Conservation (phyloP, 2,329 filamentous ascomycete genomes). For the Talaromyces sp. region DNA sequence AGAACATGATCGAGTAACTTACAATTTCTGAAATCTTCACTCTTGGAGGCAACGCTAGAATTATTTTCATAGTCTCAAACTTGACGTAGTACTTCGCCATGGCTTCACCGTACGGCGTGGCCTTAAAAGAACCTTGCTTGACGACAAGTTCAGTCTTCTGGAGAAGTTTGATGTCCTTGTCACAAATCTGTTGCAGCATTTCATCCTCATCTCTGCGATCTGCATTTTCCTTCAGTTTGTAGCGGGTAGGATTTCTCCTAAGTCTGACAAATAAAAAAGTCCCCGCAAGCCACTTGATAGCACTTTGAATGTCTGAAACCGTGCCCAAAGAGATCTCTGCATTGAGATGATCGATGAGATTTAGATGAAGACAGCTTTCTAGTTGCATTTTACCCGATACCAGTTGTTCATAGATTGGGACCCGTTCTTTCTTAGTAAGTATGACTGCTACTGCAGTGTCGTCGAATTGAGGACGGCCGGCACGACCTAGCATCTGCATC, state of each 20-base stretch:
- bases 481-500: constrained; percentile 87
- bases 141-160: constrained; percentile 59
- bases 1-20: constrained; percentile 32
- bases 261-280: constrained; percentile 78
- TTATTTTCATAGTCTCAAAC: constrained; percentile 72
- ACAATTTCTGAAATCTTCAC: constrained; percentile 67
- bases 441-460: constrained; percentile 73
- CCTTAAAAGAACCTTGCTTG: constrained; percentile 49
- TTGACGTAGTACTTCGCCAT: constrained; percentile 82
- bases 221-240: constrained; percentile 59
- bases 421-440: constrained; percentile 66
- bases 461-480: constrained; percentile 80
- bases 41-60: constrained; percentile 61
- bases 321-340: constrained; percentile 77
- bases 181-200: constrained; percentile 67
- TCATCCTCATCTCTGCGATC: constrained; percentile 56
- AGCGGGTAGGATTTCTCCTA: constrained; percentile 66
- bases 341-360: constrained; percentile 79
- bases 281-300: constrained; percentile 69
- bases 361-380: constrained; percentile 75
- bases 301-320: constrained; percentile 61
- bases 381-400: constrained; percentile 69
- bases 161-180: constrained; percentile 64
- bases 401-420: constrained; percentile 67
- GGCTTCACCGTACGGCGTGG: constrained; percentile 70